Conservation (phyloP, 106 monocot species). For the Platanthera zijinensis region DNA sequence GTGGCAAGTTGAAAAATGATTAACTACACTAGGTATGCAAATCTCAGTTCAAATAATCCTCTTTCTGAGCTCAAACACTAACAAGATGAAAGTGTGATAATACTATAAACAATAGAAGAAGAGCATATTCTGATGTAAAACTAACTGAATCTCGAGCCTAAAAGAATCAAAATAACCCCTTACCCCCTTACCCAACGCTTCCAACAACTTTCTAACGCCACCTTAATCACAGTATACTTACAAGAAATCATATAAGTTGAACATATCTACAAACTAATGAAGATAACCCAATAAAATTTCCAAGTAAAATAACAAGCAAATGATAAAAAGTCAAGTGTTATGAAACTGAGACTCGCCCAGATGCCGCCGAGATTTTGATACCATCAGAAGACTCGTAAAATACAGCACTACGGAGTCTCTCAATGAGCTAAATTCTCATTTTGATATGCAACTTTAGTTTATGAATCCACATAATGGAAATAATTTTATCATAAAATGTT, state of each 20-base stretch:
- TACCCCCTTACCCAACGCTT: background rate
- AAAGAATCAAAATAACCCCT: background rate
- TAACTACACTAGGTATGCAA: too few species aligned
- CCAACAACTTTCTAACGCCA: too few species aligned
- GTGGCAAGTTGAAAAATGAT: too few species aligned
- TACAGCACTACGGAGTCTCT: background rate
- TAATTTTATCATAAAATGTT: too few species aligned
- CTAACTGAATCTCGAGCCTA: background rate
- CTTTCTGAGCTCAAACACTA: background rate
- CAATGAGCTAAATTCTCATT: too few species aligned
- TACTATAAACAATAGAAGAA: too few species aligned
- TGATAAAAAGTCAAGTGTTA: too few species aligned
- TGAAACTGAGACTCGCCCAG: too few species aligned
- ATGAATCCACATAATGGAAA: too few species aligned
- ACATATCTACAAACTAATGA: background rate
- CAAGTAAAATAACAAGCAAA: background rate
- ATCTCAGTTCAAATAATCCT: too few species aligned
- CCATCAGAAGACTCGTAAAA: background rate
- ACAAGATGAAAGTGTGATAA: background rate
- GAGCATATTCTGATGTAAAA: background rate
- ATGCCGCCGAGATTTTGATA: too few species aligned
- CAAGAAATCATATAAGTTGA: background rate
- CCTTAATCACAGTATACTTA: background rate
- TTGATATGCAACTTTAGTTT: too few species aligned
- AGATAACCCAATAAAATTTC: background rate